These are phyloP conservation scores for Selaginella moellendorffii DNA, from an alignment of 75 land plant genomes.

Conservation along the genomic window DNA sequence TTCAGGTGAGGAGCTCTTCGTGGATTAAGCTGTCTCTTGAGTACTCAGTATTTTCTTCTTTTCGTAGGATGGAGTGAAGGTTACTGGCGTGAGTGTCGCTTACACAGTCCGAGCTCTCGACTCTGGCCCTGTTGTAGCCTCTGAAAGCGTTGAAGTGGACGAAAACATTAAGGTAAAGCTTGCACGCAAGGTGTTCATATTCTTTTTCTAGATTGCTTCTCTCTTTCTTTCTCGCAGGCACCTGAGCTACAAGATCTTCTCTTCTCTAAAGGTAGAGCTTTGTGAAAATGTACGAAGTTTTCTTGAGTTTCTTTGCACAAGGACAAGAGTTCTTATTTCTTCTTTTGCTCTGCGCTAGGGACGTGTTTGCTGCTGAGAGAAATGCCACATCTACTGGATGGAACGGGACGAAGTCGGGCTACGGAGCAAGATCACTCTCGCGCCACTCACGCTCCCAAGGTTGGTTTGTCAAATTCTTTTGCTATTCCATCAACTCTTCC, in stretches of 20 bases:
- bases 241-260: slow-evolving; percentile 43
- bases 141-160: slow-evolving; percentile 53
- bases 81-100: slow-evolving; percentile 85
- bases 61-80: slow-evolving; percentile 88
- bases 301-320: neutral
- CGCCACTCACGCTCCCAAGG: slow-evolving; percentile 89
- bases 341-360: slow-evolving; percentile 35
- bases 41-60: too few species aligned
- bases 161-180: slow-evolving; percentile 54
- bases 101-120: slow-evolving; percentile 84
- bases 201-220: neutral
- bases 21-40: neutral
- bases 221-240: slow-evolving; percentile 31
- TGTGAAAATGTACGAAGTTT: too few species aligned
- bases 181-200: too few species aligned
- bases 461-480: slow-evolving; percentile 15
- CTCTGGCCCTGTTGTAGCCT: slow-evolving; percentile 89
- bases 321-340: too few species aligned
- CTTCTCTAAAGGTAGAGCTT: slow-evolving; percentile 48
- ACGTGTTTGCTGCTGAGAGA: slow-evolving; percentile 50
- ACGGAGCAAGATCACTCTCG: slow-evolving; percentile 56
- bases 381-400: slow-evolving; percentile 73
- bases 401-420: slow-evolving; percentile 57
- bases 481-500: too few species aligned
- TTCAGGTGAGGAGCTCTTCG: slow-evolving; percentile 44